Evolutionary conservation across 1,284 basidiomycete genomes (phyloP), one percentile per base, ranked within the genome.

Genomic region (Ceratobasidium sp.): DNA sequence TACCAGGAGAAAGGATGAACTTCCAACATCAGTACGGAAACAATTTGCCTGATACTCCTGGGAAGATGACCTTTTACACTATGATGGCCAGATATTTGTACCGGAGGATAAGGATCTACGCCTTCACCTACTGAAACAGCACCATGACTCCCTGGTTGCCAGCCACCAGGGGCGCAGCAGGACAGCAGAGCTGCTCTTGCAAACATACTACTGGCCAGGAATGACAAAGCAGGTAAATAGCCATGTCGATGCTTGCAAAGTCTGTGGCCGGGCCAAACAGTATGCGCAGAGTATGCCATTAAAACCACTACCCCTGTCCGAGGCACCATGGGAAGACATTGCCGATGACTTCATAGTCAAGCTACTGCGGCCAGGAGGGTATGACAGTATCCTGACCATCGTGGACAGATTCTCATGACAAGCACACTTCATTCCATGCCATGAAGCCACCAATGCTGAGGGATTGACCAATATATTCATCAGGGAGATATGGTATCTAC

Each of bases 321-420:
- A 80, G 3, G 54, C 80, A 7, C 85, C 86, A 13, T 88, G 86
- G 86, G 68, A 75, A 2, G 83, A 81, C 0, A 82, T 88, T 25
- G 84, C 84, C 0, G 84, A 87, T 83, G 86, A 88, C 77, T 83
- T 85, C 78, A 86, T 88, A 65, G 82, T 81, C 7, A 80, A 84
- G 44, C 81, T 88, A 0, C 86, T 86, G 0, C 11, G 34, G 1
- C 85, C 84, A 0, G 64, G 81, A 6, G 82, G 82, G 0, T 85
- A 79, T 76, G 81, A 85, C 76, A 75, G 84, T 1, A 85, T 88
- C 57, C 80, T 85, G 7, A 85, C 88, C 1, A 79, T 87, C 1
- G 84, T 86, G 22, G 82, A 85, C 78, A 77, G n/a, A n/a, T n/a
- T n/a, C n/a, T n/a, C n/a, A n/a, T n/a, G n/a, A n/a, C n/a, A n/a